These are phyloP conservation scores for Kokia cookei DNA, from an alignment of 441 rosid genomes.

Conservation along the genomic window DNA sequence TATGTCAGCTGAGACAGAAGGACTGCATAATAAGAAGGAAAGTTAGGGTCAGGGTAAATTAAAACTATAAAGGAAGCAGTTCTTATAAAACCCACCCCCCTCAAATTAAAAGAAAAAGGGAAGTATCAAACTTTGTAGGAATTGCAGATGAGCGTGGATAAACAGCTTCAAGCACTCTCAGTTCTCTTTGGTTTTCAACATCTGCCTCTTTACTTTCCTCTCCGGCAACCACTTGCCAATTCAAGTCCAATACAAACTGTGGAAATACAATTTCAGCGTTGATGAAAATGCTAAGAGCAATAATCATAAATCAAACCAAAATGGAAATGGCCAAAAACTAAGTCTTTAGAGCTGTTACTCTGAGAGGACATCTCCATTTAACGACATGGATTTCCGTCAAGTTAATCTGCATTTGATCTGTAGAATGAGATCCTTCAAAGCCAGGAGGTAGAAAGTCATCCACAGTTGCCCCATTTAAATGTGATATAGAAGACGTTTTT, in stretches of 20 bases:
- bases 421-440: conserved; percentile 65
- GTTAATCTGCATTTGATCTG: conserved; percentile 42
- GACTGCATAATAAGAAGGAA: conserved; percentile 43
- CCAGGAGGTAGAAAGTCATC: conserved; percentile 92
- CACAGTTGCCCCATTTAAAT: conserved; percentile 35
- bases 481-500: conserved; percentile 52
- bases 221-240: conserved; percentile 77
- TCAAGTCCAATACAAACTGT: conserved; percentile 46
- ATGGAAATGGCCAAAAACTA: neutral
- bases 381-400: conserved; percentile 61
- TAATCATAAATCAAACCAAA: conserved; percentile 1
- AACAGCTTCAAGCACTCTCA: conserved; percentile 78
- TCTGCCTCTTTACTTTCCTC: conserved; percentile 74
- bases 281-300: conserved; percentile 9
- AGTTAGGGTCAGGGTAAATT: conserved; percentile 11
- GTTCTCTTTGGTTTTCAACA: conserved; percentile 57
- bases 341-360: conserved; percentile 24
- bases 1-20: conserved; percentile 41
- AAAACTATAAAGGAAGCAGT: conserved; percentile 7
- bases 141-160: conserved; percentile 76
- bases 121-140: conserved; percentile 51
- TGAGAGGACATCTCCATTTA: conserved; percentile 72
- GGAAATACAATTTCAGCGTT: conserved; percentile 20
- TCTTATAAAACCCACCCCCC: neutral
- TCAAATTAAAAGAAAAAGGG: conserved; percentile 6